Conservation (phyloP, 2,329 filamentous ascomycete species). For the Penicillium sp. region DNA sequence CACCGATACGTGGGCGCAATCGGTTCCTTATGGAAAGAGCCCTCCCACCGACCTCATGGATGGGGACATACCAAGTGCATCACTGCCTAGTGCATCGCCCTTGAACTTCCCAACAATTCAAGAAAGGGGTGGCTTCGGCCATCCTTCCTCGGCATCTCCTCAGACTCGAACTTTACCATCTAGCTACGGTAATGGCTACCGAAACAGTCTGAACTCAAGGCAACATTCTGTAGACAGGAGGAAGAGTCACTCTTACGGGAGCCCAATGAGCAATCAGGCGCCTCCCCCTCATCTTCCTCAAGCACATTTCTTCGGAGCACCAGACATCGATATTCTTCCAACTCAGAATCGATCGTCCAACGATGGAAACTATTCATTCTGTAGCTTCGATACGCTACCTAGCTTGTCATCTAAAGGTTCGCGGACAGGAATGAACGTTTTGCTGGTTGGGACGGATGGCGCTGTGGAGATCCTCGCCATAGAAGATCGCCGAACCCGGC, state of each 20-base stretch:
- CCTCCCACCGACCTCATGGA: constrained; percentile 40
- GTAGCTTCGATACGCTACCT: constrained; percentile 71
- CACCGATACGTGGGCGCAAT: constrained; percentile 45
- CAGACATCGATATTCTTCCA: constrained; percentile 64
- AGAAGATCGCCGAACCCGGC: constrained; percentile 67
- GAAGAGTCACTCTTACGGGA: constrained; percentile 38
- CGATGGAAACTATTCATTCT: constrained; percentile 67
- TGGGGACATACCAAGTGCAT: constrained; percentile 34
- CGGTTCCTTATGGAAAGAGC: constrained; percentile 45
- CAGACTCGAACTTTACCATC: constrained; percentile 40
- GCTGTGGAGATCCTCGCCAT: constrained; percentile 73
- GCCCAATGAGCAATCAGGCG: constrained; percentile 33
- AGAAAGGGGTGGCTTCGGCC: constrained; percentile 39
- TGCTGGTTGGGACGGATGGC: constrained; percentile 77
- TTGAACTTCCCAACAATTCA: constrained; percentile 38
- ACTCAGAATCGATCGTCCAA: constrained; percentile 18
- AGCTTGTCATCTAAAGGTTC: constrained; percentile 43
- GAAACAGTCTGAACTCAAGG: constrained; percentile 35
- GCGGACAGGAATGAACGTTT: constrained; percentile 56
- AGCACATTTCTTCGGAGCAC: constrained; percentile 71
- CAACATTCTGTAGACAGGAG: constrained; percentile 38
- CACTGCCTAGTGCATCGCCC: constrained; percentile 38
- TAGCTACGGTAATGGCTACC: constrained; percentile 41
- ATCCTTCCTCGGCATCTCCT: constrained; percentile 45
- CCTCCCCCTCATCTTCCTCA: constrained; percentile 73